Evolutionary conservation across 148 eudicot genomes (phyloP), one percentile per base, ranked within the genome.

Genomic region (Arbutus unedo): DNA sequence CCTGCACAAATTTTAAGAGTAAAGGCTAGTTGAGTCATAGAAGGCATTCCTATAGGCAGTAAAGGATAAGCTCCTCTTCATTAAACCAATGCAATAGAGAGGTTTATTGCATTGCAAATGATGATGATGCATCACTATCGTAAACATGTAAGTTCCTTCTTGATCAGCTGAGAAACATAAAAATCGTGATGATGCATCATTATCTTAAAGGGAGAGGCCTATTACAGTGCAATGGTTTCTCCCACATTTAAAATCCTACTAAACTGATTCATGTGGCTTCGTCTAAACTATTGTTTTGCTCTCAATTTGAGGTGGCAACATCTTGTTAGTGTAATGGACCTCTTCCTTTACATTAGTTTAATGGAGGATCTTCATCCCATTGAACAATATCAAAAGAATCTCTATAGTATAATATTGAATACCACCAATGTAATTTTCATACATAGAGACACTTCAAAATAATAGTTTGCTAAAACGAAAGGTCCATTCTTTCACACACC

Each of bases 191-290:
- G 38, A 31, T 31, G 38, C 38, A 31, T 31, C 38, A 31, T 31
- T 31, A 31, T 31, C 38, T 31, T 31, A 31, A 31, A 31, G 38
- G 38, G 38, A 31, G 38, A 31, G 38, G 38, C 38, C 38, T 31
- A 31, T 31, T 31, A 31, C 38, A 31, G 0, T 31, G 38, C 38
- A 21, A 62, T 62, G 3, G 70, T 10, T 64, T 64, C 70, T 64
- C 70, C 70, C 70, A 8, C 70, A 23, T 64, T 23, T 23, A 15
- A 64, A 60, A 64, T 23, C 70, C 70, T 23, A 10, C 10, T 23
- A 64, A 64, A 64, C 70, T 10, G 70, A 23, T 23, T 64, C 70
- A 64, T 64, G 70, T 64, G 70, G 70, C 23, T 64, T 8, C 70
- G 25, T 23, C 41, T 25, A 64, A 31, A 60, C 67, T 11, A 25